phyloP scores from a whole-genome alignment of 164 flowering plant species.

The Sextonia rubra region DNA sequence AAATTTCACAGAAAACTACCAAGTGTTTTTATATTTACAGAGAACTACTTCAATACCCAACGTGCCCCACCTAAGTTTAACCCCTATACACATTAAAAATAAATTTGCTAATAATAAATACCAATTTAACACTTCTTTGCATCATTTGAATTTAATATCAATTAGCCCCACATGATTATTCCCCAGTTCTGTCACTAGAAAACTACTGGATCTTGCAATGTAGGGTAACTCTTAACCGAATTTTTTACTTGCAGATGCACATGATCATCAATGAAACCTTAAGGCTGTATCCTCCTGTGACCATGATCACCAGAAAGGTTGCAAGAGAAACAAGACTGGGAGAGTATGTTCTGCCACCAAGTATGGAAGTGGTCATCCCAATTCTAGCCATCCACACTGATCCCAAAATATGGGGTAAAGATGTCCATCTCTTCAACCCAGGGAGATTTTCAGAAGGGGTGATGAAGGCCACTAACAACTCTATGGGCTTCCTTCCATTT shows the following conservation, averaged over 20 bases:
- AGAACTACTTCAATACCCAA: too few relatives aligned
- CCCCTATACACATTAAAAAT: too few relatives aligned
- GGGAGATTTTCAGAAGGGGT: constrained; percentile 20
- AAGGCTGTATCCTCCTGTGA: constrained; percentile 61
- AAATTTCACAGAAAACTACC: neutral
- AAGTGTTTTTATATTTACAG: too few relatives aligned
- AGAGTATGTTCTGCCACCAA: neutral
- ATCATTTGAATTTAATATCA: too few relatives aligned
- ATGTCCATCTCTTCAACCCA: constrained; percentile 39
- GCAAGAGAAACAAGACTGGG: constrained; percentile 34
- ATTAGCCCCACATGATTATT: too few relatives aligned
- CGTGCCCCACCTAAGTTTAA: too few relatives aligned
- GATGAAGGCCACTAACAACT: constrained; percentile 17
- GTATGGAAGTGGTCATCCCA: neutral
- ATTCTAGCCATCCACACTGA: constrained; percentile 42
- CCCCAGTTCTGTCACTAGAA: too few relatives aligned
- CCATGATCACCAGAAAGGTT: constrained; percentile 36
- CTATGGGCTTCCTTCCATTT: constrained; percentile 30
- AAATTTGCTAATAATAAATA: too few relatives aligned
- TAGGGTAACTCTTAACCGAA: neutral
- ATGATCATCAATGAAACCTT: constrained; percentile 58
- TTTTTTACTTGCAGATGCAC: constrained; percentile 29
- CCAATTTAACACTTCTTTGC: too few relatives aligned
- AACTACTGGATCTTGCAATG: too few relatives aligned
- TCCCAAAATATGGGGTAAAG: constrained; percentile 38